Evolutionary conservation across 1,284 basidiomycete species (phyloP), one percentile per base, ranked within the genome.

Genomic region (Fistulinella cinereoalba): DNA sequence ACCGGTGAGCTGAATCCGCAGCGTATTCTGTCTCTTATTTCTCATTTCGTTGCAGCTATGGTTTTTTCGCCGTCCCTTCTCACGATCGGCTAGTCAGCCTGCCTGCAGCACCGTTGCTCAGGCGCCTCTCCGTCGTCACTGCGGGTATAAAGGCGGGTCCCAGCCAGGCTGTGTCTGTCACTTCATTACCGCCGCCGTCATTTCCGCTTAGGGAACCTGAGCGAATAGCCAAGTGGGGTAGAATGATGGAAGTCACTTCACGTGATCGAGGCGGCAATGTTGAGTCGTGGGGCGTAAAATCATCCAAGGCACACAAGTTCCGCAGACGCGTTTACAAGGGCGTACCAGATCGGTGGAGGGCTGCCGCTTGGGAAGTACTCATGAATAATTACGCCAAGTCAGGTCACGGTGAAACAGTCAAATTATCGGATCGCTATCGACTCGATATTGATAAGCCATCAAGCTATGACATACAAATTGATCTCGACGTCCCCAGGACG

Each of bases 401-500:
- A 28, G 72, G 74, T n/a, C 66, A 68, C 47, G 56, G 65, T 29
- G 73, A 76, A 48, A 62, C 76, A 39, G 60, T 67, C 49, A 60
- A 56, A 45, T 69, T 81, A 18, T 75, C 66, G 29, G 60, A 65
- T 18, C 77, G 85, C 45, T 94, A 93, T 65, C 66, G 68, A 22
- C 76, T 81, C 34, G 75, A 75, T 9, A 66, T 93, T 50, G 88
- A 92, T 39, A 80, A 79, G 52, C 87, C 93, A 11, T 94, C 90
- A 38, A 77, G 75, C 7, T 94, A 92, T 66, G 97, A 99, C 62
- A 85, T 98, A 21, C 97, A 99, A 72, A 99, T 99, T 59, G 97
- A 99, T 71, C 75, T 99, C 55, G 97, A 99, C 61, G 95, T 99
- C 0, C 97, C 97, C 5, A 74, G 97, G 58, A 99, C 97, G 10